Evolutionary conservation across 2,329 filamentous ascomycete species (phyloP).

Genomic region (Epichloe gansuensis): DNA sequence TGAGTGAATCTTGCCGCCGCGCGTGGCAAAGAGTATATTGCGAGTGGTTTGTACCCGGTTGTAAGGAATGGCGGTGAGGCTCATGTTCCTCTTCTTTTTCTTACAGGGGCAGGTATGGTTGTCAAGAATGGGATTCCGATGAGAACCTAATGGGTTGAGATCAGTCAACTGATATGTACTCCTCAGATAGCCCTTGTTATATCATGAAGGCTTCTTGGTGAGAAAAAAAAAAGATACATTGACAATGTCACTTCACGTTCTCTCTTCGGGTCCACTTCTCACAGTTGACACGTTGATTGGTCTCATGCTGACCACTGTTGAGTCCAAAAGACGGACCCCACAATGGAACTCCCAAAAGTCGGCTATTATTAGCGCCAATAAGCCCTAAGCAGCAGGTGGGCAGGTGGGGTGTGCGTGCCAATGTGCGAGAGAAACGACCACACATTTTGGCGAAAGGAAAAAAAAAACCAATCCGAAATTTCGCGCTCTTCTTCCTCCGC

Average conservation of each 20-base stretch:
- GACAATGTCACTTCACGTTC: not conserved
- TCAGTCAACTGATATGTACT: not conserved
- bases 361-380: constrained; percentile 14
- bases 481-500: not conserved
- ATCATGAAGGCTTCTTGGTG: not conserved
- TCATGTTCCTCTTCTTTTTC: not conserved
- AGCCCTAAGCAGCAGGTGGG: constrained; percentile 24
- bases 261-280: not conserved
- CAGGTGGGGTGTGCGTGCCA: not conserved
- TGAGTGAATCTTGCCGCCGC: constrained; percentile 57
- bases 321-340: not conserved
- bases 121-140: no score
- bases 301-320: not conserved
- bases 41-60: constrained; percentile 46
- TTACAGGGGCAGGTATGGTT: not conserved
- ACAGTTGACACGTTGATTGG: not conserved
- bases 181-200: not conserved
- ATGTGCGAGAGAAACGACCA: constrained; percentile 7
- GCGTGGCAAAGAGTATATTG: constrained; percentile 56
- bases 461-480: constrained; percentile 15
- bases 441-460: constrained; percentile 16
- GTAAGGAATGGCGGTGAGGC: constrained; percentile 37
- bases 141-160: not conserved
- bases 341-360: constrained; percentile 4
- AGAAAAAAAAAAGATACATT: not conserved